Percentiles rank a stretch among this genome's conserved stretches.
These are phyloP conservation scores for Zasmidium citrigriseum DNA, from an alignment of 2,329 filamentous ascomycete genomes.

Conservation along the genomic window DNA sequence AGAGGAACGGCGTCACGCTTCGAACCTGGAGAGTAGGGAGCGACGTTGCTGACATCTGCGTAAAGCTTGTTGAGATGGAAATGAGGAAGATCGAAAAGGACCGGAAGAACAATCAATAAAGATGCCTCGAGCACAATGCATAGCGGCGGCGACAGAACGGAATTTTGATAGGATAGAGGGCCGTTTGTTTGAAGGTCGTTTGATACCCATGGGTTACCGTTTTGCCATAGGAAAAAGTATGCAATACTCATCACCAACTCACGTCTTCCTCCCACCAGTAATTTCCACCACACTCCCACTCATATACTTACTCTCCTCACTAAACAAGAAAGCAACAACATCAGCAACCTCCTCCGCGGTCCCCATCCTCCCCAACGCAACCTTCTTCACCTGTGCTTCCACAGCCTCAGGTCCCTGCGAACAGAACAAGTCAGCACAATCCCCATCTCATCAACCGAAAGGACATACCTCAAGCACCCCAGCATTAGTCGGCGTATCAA, in stretches of 20 bases:
- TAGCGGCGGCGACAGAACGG: not conserved
- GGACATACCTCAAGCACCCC: not conserved
- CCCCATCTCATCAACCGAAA: no score
- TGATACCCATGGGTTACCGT: not conserved
- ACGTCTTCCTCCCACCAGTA: constrained; percentile 41
- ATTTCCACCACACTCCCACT: constrained; percentile 52
- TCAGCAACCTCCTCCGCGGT: constrained; percentile 52
- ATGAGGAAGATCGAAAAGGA: constrained; percentile 43
- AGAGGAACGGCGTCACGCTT: constrained; percentile 65
- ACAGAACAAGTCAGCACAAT: no score
- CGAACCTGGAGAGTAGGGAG: constrained; percentile 72
- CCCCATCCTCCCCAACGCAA: constrained; percentile 47
- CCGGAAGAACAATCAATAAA: constrained; percentile 7
- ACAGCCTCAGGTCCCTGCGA: constrained; percentile 50
- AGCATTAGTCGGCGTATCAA: constrained; percentile 49
- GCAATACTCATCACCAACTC: not conserved
- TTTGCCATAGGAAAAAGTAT: not conserved
- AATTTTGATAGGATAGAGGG: not conserved
- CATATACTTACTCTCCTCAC: constrained; percentile 48
- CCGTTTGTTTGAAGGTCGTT: not conserved
- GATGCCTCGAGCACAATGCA: not conserved
- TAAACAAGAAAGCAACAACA: constrained; percentile 52
- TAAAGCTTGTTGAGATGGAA: constrained; percentile 62
- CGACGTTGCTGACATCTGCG: constrained; percentile 68
- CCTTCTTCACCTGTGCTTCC: constrained; percentile 40